Conservation (phyloP, 2,329 filamentous ascomycete species). For the Rhexocercosporidium sp. region DNA sequence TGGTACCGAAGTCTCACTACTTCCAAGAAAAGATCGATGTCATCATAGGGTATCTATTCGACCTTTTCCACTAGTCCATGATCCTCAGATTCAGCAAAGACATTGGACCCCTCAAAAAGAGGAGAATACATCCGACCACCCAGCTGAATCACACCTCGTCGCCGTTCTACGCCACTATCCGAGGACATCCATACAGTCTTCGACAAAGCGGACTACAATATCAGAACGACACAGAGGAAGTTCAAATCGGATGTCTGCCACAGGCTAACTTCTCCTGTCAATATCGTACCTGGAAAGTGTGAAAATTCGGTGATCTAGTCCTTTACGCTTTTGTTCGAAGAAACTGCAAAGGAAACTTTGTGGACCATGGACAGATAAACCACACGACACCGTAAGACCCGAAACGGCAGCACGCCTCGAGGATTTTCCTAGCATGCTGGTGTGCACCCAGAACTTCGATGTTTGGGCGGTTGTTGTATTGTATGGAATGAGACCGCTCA, state of each 20-base stretch:
- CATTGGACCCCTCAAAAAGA: neutral
- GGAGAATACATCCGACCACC: neutral
- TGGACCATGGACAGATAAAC: neutral
- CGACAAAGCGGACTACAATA: neutral
- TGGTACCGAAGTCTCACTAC: neutral
- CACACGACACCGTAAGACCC: neutral
- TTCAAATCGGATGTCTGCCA: neutral
- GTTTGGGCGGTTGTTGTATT: no score
- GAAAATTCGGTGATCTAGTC: neutral
- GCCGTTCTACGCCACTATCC: no score
- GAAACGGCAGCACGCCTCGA: neutral
- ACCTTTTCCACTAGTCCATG: neutral
- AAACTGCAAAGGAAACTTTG: neutral
- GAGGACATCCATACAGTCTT: neutral
- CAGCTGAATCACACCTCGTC: neutral
- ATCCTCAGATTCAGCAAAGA: neutral
- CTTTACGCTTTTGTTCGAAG: neutral
- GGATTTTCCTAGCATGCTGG: neutral
- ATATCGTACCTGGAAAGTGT: neutral
- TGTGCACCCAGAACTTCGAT: no score
- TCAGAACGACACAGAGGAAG: neutral
- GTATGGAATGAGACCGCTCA: no score
- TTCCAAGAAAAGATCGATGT: neutral
- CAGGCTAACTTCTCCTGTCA: neutral
- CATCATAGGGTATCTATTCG: neutral